A percentile compares a stretch with the other conserved stretches of the same genome.
Evolutionary conservation across 2,329 filamentous ascomycete species (phyloP).

Genomic region (Torrubiella hemipterigena): DNA sequence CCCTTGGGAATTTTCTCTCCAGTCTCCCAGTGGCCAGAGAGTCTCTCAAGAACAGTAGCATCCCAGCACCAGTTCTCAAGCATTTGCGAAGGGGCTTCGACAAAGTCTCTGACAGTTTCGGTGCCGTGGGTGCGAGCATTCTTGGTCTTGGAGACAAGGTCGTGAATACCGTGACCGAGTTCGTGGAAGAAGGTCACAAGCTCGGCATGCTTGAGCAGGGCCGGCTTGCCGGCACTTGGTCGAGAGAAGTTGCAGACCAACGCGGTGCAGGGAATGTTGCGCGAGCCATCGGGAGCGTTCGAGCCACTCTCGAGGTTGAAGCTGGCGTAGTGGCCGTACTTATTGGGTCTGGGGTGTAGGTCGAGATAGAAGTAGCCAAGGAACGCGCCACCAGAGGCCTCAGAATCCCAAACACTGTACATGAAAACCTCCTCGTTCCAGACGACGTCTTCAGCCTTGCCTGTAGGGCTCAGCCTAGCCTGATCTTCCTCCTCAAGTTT

Average conservation of each 20-base stretch:
- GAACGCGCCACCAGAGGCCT: conserved; percentile 57
- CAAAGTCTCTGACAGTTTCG: conserved; percentile 54
- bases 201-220: conserved; percentile 70
- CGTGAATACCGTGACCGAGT: conserved; percentile 59
- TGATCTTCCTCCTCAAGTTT: conserved; percentile 58
- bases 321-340: conserved; percentile 78
- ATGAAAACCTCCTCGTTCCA: conserved; percentile 80
- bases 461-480: conserved; percentile 50
- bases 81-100: conserved; percentile 63
- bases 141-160: conserved; percentile 49
- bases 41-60: conserved; percentile 47
- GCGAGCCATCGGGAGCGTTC: conserved; percentile 52
- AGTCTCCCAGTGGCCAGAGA: conserved; percentile 64
- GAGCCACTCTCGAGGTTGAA: conserved; percentile 70
- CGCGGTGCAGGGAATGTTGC: conserved; percentile 66
- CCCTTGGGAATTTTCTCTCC: conserved; percentile 61
- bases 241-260: conserved; percentile 82
- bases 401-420: conserved; percentile 74
- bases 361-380: conserved; percentile 77
- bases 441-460: conserved; percentile 57
- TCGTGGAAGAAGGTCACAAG: conserved; percentile 77
- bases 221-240: conserved; percentile 63
- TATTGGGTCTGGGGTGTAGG: conserved; percentile 67
- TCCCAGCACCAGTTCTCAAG: conserved; percentile 69
- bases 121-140: conserved; percentile 60